Conservation (phyloP, 2,329 filamentous ascomycete species). For the Metarhizium guizhouense region DNA sequence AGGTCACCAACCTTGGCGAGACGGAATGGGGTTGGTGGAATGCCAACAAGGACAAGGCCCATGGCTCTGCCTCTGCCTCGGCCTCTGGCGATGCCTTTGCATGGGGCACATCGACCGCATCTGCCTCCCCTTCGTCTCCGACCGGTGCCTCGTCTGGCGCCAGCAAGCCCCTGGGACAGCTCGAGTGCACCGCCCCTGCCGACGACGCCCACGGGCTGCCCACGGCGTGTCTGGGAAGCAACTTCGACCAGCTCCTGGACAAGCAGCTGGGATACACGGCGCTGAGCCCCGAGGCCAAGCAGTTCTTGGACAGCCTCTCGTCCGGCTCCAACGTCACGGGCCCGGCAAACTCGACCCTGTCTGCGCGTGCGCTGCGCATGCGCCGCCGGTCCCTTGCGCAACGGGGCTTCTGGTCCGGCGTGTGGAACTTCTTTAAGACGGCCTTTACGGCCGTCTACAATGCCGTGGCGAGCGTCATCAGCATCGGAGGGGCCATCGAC, state of each 20-base stretch:
- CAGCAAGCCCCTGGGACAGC: background rate
- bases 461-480: background rate
- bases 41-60: constrained; percentile 3
- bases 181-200: background rate
- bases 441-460: background rate
- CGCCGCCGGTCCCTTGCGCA: constrained; percentile 4
- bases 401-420: constrained; percentile 4
- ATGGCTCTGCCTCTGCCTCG: background rate
- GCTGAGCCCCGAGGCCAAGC: constrained; percentile 7
- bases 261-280: background rate
- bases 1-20: constrained; percentile 13
- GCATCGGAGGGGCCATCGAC: constrained; percentile 9
- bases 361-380: background rate
- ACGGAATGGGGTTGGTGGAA: constrained; percentile 18
- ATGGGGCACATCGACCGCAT: background rate
- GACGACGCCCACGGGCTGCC: constrained; percentile 2
- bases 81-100: background rate
- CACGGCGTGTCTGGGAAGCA: constrained; percentile 4
- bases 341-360: background rate
- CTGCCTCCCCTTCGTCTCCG: background rate
- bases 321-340: background rate
- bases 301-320: constrained; percentile 7
- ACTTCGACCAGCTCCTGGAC: constrained; percentile 6
- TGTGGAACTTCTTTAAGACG: background rate
- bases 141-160: background rate